Conservation (phyloP, 768 basidiomycete genomes). For the Kondoa malvinella region DNA sequence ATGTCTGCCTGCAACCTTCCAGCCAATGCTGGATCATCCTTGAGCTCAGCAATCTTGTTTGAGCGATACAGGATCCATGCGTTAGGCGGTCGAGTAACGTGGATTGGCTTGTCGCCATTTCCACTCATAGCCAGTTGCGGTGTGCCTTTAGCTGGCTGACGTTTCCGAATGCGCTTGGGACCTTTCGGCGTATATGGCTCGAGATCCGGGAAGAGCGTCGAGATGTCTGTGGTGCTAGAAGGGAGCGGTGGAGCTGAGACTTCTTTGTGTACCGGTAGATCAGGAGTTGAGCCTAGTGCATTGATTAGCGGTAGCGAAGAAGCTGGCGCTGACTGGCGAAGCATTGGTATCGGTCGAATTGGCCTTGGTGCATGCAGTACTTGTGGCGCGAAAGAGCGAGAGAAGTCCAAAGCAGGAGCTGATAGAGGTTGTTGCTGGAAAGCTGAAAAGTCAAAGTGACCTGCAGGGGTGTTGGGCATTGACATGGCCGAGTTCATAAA, state of each 20-base stretch:
- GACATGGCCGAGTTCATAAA: neutral
- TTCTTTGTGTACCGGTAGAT: neutral
- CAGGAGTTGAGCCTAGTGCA: conserved; percentile 1
- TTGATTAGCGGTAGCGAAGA: neutral
- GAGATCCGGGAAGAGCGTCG: neutral
- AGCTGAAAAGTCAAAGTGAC: neutral
- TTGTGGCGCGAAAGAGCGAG: neutral
- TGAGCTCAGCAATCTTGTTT: conserved; percentile 39
- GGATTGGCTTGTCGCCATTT: neutral
- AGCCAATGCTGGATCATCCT: conserved; percentile 28
- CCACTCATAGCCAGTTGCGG: conserved; percentile 1
- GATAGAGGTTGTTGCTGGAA: neutral
- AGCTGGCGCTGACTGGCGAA: neutral
- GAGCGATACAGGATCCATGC: conserved; percentile 74
- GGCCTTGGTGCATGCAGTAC: neutral
- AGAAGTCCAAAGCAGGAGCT: neutral
- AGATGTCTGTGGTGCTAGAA: neutral
- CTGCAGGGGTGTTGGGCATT: neutral
- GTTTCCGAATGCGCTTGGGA: neutral
- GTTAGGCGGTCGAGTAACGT: conserved; percentile 50
- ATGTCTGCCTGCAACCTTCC: conserved; percentile 44
- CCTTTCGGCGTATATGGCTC: neutral
- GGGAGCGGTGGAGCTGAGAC: neutral
- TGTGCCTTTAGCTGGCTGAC: neutral
- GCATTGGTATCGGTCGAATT: conserved; percentile 4